A percentile compares a stretch with the other conserved stretches of the same genome.
Conservation (phyloP, 2,329 filamentous ascomycete species). For the Colletotrichum theobromicola region DNA sequence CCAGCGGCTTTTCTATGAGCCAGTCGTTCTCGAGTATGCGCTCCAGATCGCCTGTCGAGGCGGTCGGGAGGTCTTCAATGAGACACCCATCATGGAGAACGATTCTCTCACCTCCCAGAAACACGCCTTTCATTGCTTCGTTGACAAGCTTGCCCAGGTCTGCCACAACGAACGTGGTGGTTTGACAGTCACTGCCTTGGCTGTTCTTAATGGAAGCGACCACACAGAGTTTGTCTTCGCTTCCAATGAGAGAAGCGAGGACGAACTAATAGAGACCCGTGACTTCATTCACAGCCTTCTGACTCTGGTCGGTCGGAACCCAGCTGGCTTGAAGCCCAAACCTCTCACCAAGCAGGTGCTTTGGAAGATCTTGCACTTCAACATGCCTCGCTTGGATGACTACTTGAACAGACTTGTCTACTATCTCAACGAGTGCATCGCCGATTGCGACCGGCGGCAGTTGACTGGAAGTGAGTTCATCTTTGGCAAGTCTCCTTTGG, state of each 20-base stretch:
- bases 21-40: conserved; percentile 30
- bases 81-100: not conserved
- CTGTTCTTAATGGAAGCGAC: conserved; percentile 30
- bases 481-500: no score
- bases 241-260: conserved; percentile 27
- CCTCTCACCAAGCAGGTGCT: not conserved
- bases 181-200: conserved; percentile 31
- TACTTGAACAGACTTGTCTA: not conserved
- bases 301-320: not conserved
- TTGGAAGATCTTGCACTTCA: not conserved
- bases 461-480: no score
- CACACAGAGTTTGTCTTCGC: conserved; percentile 32
- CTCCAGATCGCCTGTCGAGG: conserved; percentile 22
- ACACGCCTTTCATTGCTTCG: not conserved
- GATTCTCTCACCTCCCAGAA: not conserved
- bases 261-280: not conserved
- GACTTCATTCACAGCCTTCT: not conserved
- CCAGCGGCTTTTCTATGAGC: conserved; percentile 31
- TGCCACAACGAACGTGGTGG: conserved; percentile 30
- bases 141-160: not conserved
- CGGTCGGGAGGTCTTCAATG: not conserved
- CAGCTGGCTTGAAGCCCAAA: not conserved
- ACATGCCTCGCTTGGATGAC: not conserved
- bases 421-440: not conserved
- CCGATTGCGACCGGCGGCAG: not conserved